Evolutionary conservation across 805 yeast species (phyloP).

Genomic region (Lipomyces yamanashiensis): DNA sequence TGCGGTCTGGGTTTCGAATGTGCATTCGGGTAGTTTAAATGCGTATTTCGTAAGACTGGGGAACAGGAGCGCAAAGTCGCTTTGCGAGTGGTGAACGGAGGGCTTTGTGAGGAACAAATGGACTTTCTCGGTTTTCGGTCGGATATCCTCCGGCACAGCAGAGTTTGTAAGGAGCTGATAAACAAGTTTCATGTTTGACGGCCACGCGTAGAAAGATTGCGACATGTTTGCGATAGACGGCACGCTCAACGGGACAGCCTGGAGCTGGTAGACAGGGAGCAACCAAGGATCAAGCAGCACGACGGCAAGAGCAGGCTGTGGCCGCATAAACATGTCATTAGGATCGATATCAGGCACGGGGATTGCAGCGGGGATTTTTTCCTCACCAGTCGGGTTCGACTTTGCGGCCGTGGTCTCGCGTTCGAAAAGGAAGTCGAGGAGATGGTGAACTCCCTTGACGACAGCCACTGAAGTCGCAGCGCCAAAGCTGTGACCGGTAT

Average conservation of each 20-base stretch:
- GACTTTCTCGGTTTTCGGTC: conserved; percentile 16
- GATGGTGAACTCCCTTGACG: conserved; percentile 32
- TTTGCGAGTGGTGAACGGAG: conserved; percentile 38
- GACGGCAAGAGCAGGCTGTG: conserved; percentile 21
- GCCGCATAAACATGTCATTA: conserved; percentile 21
- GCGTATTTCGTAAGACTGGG: conserved; percentile 30
- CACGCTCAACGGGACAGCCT: conserved; percentile 26
- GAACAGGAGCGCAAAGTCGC: conserved; percentile 37
- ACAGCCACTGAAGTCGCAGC: conserved; percentile 37
- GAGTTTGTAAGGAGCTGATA: conserved; percentile 32
- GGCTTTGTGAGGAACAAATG: conserved; percentile 29
- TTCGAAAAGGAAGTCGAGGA: conserved; percentile 19
- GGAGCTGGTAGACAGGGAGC: conserved; percentile 33
- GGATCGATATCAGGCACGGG: conserved; percentile 8
- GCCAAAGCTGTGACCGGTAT: conserved; percentile 39
- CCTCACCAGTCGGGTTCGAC: conserved; percentile 25
- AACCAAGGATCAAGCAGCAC: conserved; percentile 38
- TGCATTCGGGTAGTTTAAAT: conserved; percentile 32
- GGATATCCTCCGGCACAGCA: conserved; percentile 6
- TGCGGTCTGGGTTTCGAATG: conserved; percentile 32
- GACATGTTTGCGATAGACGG: conserved; percentile 35
- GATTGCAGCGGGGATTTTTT: conserved; percentile 11
- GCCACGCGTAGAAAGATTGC: conserved; percentile 34
- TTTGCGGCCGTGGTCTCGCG: conserved; percentile 1
- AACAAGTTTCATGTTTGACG: conserved; percentile 26